Percentiles rank a stretch among this genome's conserved stretches.
Conservation (phyloP, 768 basidiomycete species). For the Lentinula boryana region DNA sequence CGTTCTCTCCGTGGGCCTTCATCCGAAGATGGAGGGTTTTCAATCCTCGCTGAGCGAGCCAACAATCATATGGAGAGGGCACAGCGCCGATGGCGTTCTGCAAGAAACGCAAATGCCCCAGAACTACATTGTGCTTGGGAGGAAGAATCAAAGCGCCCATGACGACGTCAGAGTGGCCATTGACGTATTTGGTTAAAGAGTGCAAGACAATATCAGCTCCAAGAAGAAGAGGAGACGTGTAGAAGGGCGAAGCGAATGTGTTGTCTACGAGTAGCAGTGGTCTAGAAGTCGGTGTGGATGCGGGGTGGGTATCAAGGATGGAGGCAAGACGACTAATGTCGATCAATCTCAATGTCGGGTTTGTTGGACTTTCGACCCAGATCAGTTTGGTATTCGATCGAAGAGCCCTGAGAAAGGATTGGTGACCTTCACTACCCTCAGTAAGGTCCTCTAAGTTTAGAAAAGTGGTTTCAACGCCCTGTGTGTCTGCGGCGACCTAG, state of each 20-base stretch:
- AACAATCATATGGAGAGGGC: conserved; percentile 81
- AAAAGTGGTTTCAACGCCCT: conserved; percentile 70
- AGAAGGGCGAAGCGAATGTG: conserved; percentile 92
- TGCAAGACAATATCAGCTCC: conserved; percentile 86
- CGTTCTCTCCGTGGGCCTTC: conserved; percentile 82
- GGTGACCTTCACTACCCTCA: conserved; percentile 28
- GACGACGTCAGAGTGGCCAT: conserved; percentile 91
- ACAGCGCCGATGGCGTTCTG: conserved; percentile 87
- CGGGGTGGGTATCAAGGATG: conserved; percentile 57
- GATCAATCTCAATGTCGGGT: conserved; percentile 85
- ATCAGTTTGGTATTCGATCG: conserved; percentile 81
- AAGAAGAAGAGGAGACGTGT: conserved; percentile 77
- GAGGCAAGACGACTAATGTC: conserved; percentile 68
- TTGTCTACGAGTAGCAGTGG: conserved; percentile 82
- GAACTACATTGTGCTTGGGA: conserved; percentile 37
- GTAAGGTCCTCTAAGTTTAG: conserved; percentile 70
- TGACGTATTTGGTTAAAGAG: conserved; percentile 84
- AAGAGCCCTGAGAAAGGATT: conserved; percentile 59
- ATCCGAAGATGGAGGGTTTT: conserved; percentile 91
- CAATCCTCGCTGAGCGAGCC: conserved; percentile 84
- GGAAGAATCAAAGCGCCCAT: conserved; percentile 82
- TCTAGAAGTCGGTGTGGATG: conserved; percentile 11
- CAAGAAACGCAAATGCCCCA: conserved; percentile 68
- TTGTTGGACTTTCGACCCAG: conserved; percentile 95
- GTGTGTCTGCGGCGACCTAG: conserved; percentile 54